Evolutionary conservation across 2,329 filamentous ascomycete species (phyloP), one percentile per base, ranked within the genome.

Genomic region (Phaeosphaeriaceae sp.): DNA sequence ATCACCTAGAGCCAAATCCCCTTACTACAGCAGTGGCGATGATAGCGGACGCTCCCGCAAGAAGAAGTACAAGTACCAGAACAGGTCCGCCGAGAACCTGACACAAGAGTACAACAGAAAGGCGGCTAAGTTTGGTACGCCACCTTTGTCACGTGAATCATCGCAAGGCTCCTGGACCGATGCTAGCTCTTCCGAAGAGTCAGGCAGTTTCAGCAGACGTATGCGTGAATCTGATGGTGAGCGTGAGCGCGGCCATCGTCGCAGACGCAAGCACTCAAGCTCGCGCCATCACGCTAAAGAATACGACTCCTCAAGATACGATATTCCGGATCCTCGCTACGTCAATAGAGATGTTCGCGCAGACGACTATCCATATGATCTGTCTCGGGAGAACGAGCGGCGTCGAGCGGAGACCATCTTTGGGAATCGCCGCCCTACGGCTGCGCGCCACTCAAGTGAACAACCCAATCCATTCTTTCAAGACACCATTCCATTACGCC

Each of bases 101-200:
- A 48, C 46, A 7, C 46, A 24, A 31, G 22, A 22, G 7, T 48
- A 48, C 9, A 48, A 48, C 13, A 48, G 24, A 19, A 48, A 27
- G 22, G 22, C 22, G 13, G 19, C 24, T 19, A 48, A n/a, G 13
- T n/a, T 48, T 13, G 24, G 24, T n/a, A 13, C 46, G 2, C 22
- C 46, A 42, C 45, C 52, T 7, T 48, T 54, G 52, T 41, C 52
- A 17, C 52, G 44, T 17, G 22, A 27, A 7, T 36, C 31, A 21
- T 54, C 52, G 19, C 24, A 44, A 24, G 50, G 46, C 40, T 54
- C 52, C 20, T 54, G 52, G 45, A 22, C 15, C 21, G 45, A 45
- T 27, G 52, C 46, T 46, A 42, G 31, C 7, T 48, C 44, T 17
- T 54, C 52, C 2, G 33, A 33, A 4, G 9, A 13, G 31, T 48